phyloP scores from a whole-genome alignment of 2,329 filamentous ascomycete species.

The Fusarium tanahbumbuense region DNA sequence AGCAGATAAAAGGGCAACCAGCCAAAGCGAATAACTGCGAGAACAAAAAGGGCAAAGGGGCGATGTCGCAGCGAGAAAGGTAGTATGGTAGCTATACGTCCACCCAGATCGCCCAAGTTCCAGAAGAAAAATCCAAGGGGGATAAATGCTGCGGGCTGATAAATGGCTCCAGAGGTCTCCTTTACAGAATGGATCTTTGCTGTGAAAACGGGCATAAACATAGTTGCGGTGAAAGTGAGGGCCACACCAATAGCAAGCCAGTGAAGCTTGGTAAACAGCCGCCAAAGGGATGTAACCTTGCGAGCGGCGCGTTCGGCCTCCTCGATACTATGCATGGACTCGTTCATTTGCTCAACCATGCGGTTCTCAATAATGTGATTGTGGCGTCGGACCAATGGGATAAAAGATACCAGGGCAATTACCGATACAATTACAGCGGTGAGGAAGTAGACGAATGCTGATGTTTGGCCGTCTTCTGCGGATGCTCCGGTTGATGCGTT shows the following conservation, averaged over 20 bases:
- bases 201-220: constrained; percentile 97
- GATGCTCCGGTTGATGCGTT: constrained; percentile 39
- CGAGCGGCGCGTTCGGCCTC: constrained; percentile 65
- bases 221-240: constrained; percentile 83
- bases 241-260: constrained; percentile 84
- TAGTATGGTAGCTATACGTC: constrained; percentile 74
- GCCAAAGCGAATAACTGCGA: constrained; percentile 72
- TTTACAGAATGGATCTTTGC: constrained; percentile 66
- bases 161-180: constrained; percentile 62
- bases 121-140: constrained; percentile 91
- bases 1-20: constrained; percentile 89
- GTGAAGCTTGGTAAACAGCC: constrained; percentile 80
- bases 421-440: constrained; percentile 84
- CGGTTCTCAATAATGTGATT: constrained; percentile 63
- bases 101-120: constrained; percentile 88
- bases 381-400: constrained; percentile 75
- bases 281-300: constrained; percentile 65
- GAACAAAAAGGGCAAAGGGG: constrained; percentile 74
- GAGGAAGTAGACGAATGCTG: constrained; percentile 91
- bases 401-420: constrained; percentile 76
- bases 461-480: constrained; percentile 53
- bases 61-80: constrained; percentile 68
- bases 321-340: constrained; percentile 63
- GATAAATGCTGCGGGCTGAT: constrained; percentile 83
- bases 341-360: constrained; percentile 61